Percentiles rank a stretch among this genome's conserved stretches.
Evolutionary conservation across 2,329 filamentous ascomycete genomes (phyloP).

Genomic region (Trichoderma sp.): DNA sequence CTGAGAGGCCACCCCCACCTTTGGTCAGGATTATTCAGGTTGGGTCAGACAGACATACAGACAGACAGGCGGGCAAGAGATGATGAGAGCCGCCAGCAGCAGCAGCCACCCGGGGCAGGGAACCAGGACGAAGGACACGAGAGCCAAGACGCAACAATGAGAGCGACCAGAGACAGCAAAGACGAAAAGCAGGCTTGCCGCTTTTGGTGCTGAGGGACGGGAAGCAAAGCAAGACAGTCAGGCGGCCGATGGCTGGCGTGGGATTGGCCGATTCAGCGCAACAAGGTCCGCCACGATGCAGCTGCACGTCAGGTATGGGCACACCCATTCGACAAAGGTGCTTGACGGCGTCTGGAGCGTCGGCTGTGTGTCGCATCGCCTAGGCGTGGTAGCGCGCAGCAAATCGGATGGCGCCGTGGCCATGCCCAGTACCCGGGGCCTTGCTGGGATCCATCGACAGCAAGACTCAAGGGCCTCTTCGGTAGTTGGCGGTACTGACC

Average conservation of each 20-base stretch:
- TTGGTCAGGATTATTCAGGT: neutral
- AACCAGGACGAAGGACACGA: slow-evolving; percentile 6
- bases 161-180: neutral
- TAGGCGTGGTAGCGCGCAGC: slow-evolving; percentile 14
- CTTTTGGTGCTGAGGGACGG: slow-evolving; percentile 8
- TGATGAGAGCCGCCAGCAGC: neutral
- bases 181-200: slow-evolving; percentile 16
- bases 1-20: slow-evolving; percentile 11
- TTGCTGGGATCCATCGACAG: slow-evolving; percentile 15
- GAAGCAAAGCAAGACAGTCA: slow-evolving; percentile 18
- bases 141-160: slow-evolving; percentile 6
- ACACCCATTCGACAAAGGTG: slow-evolving; percentile 19
- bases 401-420: slow-evolving; percentile 16
- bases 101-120: neutral
- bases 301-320: slow-evolving; percentile 19
- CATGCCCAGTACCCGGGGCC: slow-evolving; percentile 1
- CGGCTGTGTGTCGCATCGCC: slow-evolving; percentile 16
- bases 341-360: slow-evolving; percentile 18
- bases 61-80: neutral
- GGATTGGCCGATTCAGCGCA: slow-evolving; percentile 19
- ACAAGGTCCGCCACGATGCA: slow-evolving; percentile 20
- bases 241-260: slow-evolving; percentile 13
- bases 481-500: slow-evolving; percentile 19
- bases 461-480: slow-evolving; percentile 3
- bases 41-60: neutral